Conservation (phyloP, 805 yeast species). For the Yamadazyma kitorensis region DNA sequence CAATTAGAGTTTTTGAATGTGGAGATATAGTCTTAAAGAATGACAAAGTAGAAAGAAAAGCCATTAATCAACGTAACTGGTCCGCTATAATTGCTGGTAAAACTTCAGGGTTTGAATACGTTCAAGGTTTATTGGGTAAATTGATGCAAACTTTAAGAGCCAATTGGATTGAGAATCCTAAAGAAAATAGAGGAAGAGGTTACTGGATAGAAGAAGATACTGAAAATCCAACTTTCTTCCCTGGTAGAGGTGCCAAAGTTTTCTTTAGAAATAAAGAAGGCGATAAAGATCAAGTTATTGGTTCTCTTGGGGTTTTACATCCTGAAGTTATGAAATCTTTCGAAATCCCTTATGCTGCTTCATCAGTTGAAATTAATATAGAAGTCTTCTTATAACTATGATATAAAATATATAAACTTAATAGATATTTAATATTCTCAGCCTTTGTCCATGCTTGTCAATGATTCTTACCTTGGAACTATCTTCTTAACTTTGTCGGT, state of each 20-base stretch:
- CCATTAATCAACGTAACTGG: slow-evolving; percentile 92
- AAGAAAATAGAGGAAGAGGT: slow-evolving; percentile 59
- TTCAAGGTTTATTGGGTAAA: slow-evolving; percentile 93
- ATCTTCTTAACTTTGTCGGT: too few relatives aligned
- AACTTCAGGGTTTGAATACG: slow-evolving; percentile 89
- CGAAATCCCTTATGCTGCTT: slow-evolving; percentile 91
- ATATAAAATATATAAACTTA: too few relatives aligned
- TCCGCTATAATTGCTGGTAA: slow-evolving; percentile 93
- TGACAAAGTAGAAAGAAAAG: slow-evolving; percentile 76
- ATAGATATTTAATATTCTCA: too few relatives aligned
- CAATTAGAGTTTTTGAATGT: slow-evolving; percentile 90
- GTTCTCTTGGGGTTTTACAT: slow-evolving; percentile 90
- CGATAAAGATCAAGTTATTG: slow-evolving; percentile 58
- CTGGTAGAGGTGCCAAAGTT: slow-evolving; percentile 94
- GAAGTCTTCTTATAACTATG: slow-evolving; percentile 82
- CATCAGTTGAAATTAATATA: slow-evolving; percentile 85
- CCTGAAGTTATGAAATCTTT: slow-evolving; percentile 87
- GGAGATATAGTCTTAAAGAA: slow-evolving; percentile 94
- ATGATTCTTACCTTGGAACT: too few relatives aligned
- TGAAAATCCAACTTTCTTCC: slow-evolving; percentile 76
- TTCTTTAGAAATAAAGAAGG: slow-evolving; percentile 66
- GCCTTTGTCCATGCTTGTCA: too few relatives aligned
- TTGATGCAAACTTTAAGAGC: slow-evolving; percentile 95
- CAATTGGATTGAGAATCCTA: slow-evolving; percentile 66
- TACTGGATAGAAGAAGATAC: slow-evolving; percentile 79